phyloP scores from a whole-genome alignment of 495 filamentous ascomycete species.

The Daldinia bambusicola region DNA sequence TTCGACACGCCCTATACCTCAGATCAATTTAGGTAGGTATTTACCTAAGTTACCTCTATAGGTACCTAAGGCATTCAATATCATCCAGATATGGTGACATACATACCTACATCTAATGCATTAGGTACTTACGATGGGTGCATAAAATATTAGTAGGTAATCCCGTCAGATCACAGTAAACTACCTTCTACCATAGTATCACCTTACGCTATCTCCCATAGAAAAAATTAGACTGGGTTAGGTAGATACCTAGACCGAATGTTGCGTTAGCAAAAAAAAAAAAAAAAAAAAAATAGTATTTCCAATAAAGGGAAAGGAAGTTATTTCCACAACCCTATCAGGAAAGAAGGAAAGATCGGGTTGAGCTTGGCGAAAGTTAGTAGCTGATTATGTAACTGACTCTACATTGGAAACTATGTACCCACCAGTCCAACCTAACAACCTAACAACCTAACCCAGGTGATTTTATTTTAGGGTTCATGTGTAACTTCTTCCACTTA shows the following conservation, averaged over 20 bases:
- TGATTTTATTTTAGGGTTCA: constrained; percentile 1
- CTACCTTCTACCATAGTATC: neutral
- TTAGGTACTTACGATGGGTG: neutral
- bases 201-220: constrained; percentile 2
- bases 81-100: neutral
- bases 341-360: neutral
- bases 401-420: neutral
- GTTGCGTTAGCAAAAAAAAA: constrained; percentile 3
- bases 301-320: constrained; percentile 20
- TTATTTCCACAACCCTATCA: neutral
- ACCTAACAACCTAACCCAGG: constrained; percentile 3
- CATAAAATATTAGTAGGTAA: neutral
- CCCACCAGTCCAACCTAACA: no score
- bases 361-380: neutral
- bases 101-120: neutral
- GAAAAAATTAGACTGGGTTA: constrained; percentile 2
- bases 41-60: neutral
- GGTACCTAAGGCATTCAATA: neutral
- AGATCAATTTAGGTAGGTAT: no score
- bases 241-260: no score
- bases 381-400: neutral
- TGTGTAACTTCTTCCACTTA: neutral
- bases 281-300: constrained; percentile 16
- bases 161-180: neutral
- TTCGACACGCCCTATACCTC: neutral